Evolutionary conservation across 352 stramenopile genomes (phyloP).

Genomic region (Thalassiosira exigua): DNA sequence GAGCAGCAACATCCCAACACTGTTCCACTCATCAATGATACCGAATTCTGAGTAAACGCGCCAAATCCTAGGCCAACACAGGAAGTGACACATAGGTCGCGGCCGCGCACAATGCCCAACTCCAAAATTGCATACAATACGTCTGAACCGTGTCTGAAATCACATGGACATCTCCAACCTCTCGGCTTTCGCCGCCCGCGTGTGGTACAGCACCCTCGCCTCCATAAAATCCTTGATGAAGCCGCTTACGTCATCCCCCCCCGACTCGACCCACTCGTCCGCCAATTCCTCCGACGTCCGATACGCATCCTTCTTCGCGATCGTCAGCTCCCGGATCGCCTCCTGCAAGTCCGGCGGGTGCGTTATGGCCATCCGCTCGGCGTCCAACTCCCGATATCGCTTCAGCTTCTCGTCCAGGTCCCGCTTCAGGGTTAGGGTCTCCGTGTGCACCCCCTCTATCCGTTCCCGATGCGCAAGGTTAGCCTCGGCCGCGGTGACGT

Average conservation of each 20-base stretch:
- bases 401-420: slow-evolving; percentile 65
- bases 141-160: too few species aligned
- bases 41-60: too few species aligned
- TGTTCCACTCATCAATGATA: too few species aligned
- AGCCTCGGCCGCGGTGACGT: slow-evolving; percentile 57
- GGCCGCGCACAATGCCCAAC: too few species aligned
- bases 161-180: slow-evolving; percentile 45
- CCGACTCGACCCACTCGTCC: slow-evolving; percentile 74
- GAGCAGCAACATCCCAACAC: too few species aligned
- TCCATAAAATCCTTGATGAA: slow-evolving; percentile 80
- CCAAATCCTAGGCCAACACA: too few species aligned
- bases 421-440: slow-evolving; percentile 54
- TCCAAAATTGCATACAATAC: too few species aligned
- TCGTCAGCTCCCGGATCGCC: slow-evolving; percentile 60
- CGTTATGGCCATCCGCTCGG: slow-evolving; percentile 58
- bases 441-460: slow-evolving; percentile 46
- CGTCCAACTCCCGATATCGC: slow-evolving; percentile 67
- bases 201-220: slow-evolving; percentile 68
- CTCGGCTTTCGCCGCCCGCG: slow-evolving; percentile 78
- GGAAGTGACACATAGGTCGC: too few species aligned
- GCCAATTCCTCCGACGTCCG: slow-evolving; percentile 74
- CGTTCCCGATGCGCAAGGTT: slow-evolving; percentile 66
- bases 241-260: slow-evolving; percentile 40
- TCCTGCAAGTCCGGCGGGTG: slow-evolving; percentile 50
- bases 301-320: slow-evolving; percentile 74